Conservation (phyloP, 352 stramenopile species). For the Globisporangium yorkense region DNA sequence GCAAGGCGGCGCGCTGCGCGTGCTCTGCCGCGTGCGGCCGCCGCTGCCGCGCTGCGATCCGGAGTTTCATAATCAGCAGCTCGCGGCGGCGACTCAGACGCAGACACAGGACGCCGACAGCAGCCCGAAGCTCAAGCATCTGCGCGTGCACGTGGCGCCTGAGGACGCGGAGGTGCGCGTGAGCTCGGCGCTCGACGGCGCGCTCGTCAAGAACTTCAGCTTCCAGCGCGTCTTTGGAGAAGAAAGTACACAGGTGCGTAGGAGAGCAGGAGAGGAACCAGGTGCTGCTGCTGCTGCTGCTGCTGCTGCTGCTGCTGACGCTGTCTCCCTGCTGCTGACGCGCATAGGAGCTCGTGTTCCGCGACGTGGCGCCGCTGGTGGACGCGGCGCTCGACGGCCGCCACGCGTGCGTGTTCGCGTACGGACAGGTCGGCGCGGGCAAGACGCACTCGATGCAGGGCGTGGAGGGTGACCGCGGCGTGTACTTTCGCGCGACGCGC, state of each 20-base stretch:
- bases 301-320: constrained; percentile 15
- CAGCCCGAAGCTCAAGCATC: constrained; percentile 8
- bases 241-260: constrained; percentile 56
- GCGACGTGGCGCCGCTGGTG: constrained; percentile 90
- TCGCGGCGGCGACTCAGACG: neutral
- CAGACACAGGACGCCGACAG: neutral
- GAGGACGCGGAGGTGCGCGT: constrained; percentile 13
- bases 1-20: constrained; percentile 54
- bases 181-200: constrained; percentile 32
- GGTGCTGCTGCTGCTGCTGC: neutral
- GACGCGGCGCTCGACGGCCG: constrained; percentile 85
- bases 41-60: constrained; percentile 12
- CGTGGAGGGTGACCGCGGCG: constrained; percentile 18
- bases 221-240: constrained; percentile 85
- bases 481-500: constrained; percentile 37
- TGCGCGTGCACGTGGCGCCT: constrained; percentile 20
- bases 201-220: constrained; percentile 77
- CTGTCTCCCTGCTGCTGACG: constrained; percentile 23
- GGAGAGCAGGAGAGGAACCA: constrained; percentile 4
- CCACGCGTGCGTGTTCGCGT: constrained; percentile 94
- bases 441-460: constrained; percentile 38
- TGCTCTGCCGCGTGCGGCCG: constrained; percentile 78
- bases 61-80: constrained; percentile 8
- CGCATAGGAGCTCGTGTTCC: constrained; percentile 76
- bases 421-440: constrained; percentile 81